Percentiles rank a stretch among this genome's conserved stretches.
phyloP scores from a whole-genome alignment of 164 flowering plant species.

The Tetracentron sinense region DNA sequence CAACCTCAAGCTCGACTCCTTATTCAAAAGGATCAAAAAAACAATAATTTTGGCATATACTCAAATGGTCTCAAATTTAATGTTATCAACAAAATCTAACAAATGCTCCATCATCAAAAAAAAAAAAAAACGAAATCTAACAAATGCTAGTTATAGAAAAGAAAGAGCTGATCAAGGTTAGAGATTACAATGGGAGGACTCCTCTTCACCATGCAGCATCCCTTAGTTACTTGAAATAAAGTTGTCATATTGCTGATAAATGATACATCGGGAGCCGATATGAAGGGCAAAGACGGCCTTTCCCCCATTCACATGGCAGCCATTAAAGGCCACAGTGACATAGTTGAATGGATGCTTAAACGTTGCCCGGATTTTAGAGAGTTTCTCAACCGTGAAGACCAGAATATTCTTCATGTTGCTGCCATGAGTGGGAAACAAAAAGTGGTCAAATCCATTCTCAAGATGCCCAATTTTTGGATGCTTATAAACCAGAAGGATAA shows the following conservation, averaged over 20 bases:
- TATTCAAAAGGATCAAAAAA: background rate
- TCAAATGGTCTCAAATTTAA: background rate
- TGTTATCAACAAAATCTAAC: background rate
- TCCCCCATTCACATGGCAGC: constrained; percentile 14
- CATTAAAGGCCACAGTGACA: background rate
- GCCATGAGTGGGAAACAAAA: constrained; percentile 9
- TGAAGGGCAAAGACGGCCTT: background rate
- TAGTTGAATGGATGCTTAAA: constrained; percentile 3
- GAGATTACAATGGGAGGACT: constrained; percentile 8
- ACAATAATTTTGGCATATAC: background rate
- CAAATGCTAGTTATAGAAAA: background rate
- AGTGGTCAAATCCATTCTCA: constrained; percentile 3
- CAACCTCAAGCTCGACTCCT: too few relatives aligned
- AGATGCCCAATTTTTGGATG: background rate
- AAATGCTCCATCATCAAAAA: too few relatives aligned
- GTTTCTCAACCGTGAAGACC: constrained; percentile 1
- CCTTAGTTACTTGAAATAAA: background rate
- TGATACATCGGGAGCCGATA: background rate
- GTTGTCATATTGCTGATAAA: background rate
- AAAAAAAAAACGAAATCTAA: too few relatives aligned
- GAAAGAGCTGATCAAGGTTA: background rate
- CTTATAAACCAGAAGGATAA: constrained; percentile 13
- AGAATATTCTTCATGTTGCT: constrained; percentile 18
- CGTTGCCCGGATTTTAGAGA: constrained; percentile 6
- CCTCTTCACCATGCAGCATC: constrained; percentile 10